Evolutionary conservation across 306 rosid genomes (phyloP).

Genomic region (Gillenia trifoliata): DNA sequence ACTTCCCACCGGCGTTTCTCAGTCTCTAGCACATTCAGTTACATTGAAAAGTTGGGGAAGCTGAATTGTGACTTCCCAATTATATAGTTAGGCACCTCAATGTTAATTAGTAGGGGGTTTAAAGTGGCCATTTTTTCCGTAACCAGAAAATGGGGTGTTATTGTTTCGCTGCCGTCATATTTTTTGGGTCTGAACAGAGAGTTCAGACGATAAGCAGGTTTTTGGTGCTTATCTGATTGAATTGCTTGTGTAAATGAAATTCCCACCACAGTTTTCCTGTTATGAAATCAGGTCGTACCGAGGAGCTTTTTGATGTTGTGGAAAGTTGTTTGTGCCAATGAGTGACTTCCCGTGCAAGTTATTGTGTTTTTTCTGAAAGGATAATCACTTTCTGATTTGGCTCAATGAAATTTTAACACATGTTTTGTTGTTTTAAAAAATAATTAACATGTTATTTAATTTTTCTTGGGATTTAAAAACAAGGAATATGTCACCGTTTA

Average conservation of each 20-base stretch:
- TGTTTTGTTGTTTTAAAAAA: too few species aligned
- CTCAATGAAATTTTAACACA: too few species aligned
- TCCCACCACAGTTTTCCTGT: not conserved
- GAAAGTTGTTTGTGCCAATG: not conserved
- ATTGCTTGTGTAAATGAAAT: conserved; percentile 50
- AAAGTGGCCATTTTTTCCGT: conserved; percentile 15
- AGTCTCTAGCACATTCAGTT: not conserved
- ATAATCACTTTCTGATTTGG: too few species aligned
- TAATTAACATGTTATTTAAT: too few species aligned
- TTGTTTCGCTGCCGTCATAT: conserved; percentile 25
- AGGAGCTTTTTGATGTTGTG: not conserved
- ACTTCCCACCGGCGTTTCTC: conserved; percentile 5
- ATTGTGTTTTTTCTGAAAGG: too few species aligned
- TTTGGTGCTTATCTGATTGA: conserved; percentile 61
- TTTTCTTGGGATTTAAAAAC: too few species aligned
- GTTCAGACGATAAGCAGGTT: conserved; percentile 47
- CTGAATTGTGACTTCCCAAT: conserved; percentile 6
- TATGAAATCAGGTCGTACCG: not conserved
- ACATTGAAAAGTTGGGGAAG: conserved; percentile 16
- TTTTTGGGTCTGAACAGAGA: conserved; percentile 10
- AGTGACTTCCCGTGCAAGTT: too few species aligned
- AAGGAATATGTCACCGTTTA: too few species aligned
- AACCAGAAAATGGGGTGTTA: conserved; percentile 9
- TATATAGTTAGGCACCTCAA: not conserved
- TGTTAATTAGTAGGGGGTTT: conserved; percentile 7